Conservation (phyloP, 768 basidiomycete genomes). For the Terana coerulea region DNA sequence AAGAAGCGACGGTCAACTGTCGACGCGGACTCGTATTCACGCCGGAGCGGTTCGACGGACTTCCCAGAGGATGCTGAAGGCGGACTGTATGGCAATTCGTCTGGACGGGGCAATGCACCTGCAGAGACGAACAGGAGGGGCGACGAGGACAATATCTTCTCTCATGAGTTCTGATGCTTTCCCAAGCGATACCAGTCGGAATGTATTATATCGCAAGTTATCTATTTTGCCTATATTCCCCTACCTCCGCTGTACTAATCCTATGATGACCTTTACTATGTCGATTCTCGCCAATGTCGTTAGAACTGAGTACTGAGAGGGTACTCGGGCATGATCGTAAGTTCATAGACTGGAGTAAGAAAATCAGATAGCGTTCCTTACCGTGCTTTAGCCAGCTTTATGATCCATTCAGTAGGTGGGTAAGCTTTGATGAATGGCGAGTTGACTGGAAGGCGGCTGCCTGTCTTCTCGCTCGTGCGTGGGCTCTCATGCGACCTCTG, state of each 20-base stretch:
- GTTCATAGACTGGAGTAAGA: no score
- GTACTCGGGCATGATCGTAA: no score
- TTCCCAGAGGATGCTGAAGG: slow-evolving; percentile 74
- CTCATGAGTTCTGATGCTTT: slow-evolving; percentile 53
- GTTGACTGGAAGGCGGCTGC: no score
- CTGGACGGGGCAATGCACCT: slow-evolving; percentile 7
- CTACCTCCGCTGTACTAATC: slow-evolving; percentile 2
- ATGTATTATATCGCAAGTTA: slow-evolving; percentile 6
- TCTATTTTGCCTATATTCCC: slow-evolving; percentile 6
- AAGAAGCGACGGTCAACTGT: slow-evolving; percentile 50
- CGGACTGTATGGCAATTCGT: slow-evolving; percentile 52
- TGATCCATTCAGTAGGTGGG: no score
- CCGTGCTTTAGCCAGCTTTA: no score
- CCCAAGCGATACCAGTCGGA: not conserved
- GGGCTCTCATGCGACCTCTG: no score
- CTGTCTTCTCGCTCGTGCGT: no score
- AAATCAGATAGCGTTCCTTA: no score
- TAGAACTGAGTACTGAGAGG: no score
- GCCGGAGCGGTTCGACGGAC: slow-evolving; percentile 37
- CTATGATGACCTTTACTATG: not conserved
- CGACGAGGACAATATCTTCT: slow-evolving; percentile 52
- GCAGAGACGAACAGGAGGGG: slow-evolving; percentile 17
- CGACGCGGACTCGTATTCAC: slow-evolving; percentile 32
- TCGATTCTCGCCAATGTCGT: no score
- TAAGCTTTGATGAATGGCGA: no score